These are phyloP conservation scores for Alternaria hordeiaustralica DNA, from an alignment of 2,329 filamentous ascomycete species.

Conservation along the genomic window DNA sequence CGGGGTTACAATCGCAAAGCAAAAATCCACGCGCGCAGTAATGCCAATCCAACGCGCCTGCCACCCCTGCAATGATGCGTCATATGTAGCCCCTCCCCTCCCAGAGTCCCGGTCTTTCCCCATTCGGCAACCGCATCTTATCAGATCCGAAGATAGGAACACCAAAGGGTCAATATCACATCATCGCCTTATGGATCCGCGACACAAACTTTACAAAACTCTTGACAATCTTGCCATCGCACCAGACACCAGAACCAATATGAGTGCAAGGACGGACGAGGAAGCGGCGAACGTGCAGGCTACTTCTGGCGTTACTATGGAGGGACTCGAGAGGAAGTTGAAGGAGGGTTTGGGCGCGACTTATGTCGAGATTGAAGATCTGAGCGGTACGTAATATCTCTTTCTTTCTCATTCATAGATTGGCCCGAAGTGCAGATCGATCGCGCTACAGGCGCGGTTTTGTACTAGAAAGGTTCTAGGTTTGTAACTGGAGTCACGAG, in stretches of 20 bases:
- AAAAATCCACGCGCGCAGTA: constrained; percentile 4
- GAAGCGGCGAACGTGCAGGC: constrained; percentile 61
- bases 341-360: constrained; percentile 72
- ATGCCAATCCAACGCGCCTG: constrained; percentile 3
- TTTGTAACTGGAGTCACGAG: not conserved
- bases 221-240: constrained; percentile 36
- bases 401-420: not conserved
- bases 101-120: constrained; percentile 7
- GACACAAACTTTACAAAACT: constrained; percentile 44
- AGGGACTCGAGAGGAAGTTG: constrained; percentile 72
- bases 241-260: constrained; percentile 26
- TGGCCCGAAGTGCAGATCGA: not conserved
- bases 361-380: constrained; percentile 87
- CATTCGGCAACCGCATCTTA: constrained; percentile 31
- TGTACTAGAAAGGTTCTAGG: not conserved
- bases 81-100: constrained; percentile 22
- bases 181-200: constrained; percentile 37
- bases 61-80: constrained; percentile 23
- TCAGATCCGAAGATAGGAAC: constrained; percentile 43
- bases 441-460: not conserved
- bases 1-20: not conserved
- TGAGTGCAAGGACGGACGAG: constrained; percentile 54
- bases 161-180: constrained; percentile 19
- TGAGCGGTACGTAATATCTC: constrained; percentile 72
- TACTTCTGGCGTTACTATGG: constrained; percentile 71